Base-by-base conservation (phyloP, 176 grass and related monocot species). In the Oryza punctata region DNA sequence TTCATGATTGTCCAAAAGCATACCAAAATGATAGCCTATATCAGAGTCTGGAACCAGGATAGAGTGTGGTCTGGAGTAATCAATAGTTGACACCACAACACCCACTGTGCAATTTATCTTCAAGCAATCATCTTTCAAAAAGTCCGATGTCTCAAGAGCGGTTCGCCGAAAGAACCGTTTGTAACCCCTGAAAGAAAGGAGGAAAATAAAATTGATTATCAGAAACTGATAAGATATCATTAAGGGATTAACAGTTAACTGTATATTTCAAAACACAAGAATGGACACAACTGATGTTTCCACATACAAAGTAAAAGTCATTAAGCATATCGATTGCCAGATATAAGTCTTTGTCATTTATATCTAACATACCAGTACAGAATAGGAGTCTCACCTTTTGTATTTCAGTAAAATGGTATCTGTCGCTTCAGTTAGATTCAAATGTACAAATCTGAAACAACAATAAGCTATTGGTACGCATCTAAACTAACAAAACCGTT, bases 61-160 rank as follows among this genome's bases (percentile, higher is more conserved):
- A 63, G 86, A 91, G 63, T 97, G 81, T 23, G 90, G 86, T 77
- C 86, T 86, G 30, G 88, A 94, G 66, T 87, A 83, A 87, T 94
- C 92, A 67, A 89, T 89, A 81, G 84, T 88, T 63, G 92, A 92
- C 32, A 97, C 88, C 75, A 94, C 95, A 77, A 94, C 95, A 87
- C 92, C 90, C 81, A 97, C 92, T 59, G 95, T 97, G 45, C 95
- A 97, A 85, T 97, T 94, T 83, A 97, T 97, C 80, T 94, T 97
- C 86, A 97, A 81, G 72, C 95, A 97, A 69, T 97, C 95, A 12
- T 97, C 92, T 87, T 93, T 94, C 29, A 97, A 84, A 83, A 91
- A 97, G 78, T 94, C 90, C 63, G 95, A 97, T 29, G 75, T 89
- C 72, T 97, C 95, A 78, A 97, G 95, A 66, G 84, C 88, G 54